Conservation (phyloP, 805 yeast genomes). For the Yarrowia hollandica region DNA sequence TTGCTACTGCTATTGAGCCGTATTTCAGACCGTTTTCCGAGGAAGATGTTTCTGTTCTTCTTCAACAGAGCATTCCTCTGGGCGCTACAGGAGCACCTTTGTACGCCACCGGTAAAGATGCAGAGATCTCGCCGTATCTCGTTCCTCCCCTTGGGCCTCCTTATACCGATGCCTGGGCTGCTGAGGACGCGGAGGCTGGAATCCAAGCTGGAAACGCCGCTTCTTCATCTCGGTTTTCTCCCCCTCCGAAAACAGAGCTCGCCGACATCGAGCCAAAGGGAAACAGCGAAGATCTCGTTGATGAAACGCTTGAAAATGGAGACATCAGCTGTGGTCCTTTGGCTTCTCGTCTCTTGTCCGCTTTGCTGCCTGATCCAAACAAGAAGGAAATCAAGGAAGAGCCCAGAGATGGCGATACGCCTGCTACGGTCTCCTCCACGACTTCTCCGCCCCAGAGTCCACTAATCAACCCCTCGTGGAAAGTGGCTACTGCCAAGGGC, state of each 20-base stretch:
- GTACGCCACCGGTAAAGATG: slow-evolving; percentile 44
- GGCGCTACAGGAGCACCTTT: slow-evolving; percentile 33
- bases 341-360: slow-evolving; percentile 78
- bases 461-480: slow-evolving; percentile 44
- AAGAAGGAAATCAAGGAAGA: slow-evolving; percentile 24
- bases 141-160: slow-evolving; percentile 84
- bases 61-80: slow-evolving; percentile 60
- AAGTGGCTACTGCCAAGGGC: slow-evolving; percentile 48
- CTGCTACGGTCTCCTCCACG: not conserved
- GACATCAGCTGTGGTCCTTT: slow-evolving; percentile 88
- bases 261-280: slow-evolving; percentile 52
- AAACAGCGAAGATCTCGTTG: slow-evolving; percentile 56
- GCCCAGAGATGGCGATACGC: not conserved
- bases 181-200: slow-evolving; percentile 57
- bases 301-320: slow-evolving; percentile 66
- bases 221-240: slow-evolving; percentile 42
- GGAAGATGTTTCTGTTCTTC: slow-evolving; percentile 77
- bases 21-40: slow-evolving; percentile 74
- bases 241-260: slow-evolving; percentile 32
- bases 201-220: slow-evolving; percentile 21
- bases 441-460: slow-evolving; percentile 16
- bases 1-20: slow-evolving; percentile 80
- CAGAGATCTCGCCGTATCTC: slow-evolving; percentile 57
- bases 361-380: slow-evolving; percentile 51
- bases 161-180: slow-evolving; percentile 83